phyloP scores from a whole-genome alignment of 805 yeast genomes.

The Pichia californica region DNA sequence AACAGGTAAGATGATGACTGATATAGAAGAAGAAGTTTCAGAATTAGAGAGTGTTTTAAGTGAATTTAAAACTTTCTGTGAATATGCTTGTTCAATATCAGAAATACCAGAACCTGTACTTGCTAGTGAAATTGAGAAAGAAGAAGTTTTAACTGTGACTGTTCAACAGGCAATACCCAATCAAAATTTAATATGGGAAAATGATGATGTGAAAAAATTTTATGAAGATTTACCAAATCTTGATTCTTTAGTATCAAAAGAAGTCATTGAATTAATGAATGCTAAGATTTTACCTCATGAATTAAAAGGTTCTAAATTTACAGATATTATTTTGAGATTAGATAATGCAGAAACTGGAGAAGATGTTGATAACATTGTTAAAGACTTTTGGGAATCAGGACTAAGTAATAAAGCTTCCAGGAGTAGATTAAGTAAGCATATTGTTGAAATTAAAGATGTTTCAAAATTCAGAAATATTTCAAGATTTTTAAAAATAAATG shows the following conservation, averaged over 20 bases:
- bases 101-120: constrained; percentile 33
- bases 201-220: constrained; percentile 56
- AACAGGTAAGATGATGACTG: constrained; percentile 53
- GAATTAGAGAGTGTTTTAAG: constrained; percentile 32
- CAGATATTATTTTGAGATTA: constrained; percentile 13
- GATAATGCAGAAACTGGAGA: constrained; percentile 38
- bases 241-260: constrained; percentile 29
- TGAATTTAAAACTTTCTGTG: constrained; percentile 37
- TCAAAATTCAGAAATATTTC: constrained; percentile 46
- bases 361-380: constrained; percentile 43
- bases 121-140: constrained; percentile 23
- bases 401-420: constrained; percentile 70
- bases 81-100: constrained; percentile 37
- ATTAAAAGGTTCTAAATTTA: constrained; percentile 15
- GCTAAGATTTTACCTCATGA: constrained; percentile 5
- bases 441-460: constrained; percentile 43
- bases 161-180: constrained; percentile 8
- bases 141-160: constrained; percentile 18
- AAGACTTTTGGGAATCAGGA: constrained; percentile 40
- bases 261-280: constrained; percentile 10
- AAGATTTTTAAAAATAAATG: constrained; percentile 62
- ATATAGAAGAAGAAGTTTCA: constrained; percentile 16
- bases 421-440: constrained; percentile 50
- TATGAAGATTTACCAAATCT: constrained; percentile 50
- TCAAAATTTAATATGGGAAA: constrained; percentile 47